These are phyloP conservation scores for Curvularia sp. DNA, from an alignment of 2,329 filamentous ascomycete genomes.

Conservation along the genomic window DNA sequence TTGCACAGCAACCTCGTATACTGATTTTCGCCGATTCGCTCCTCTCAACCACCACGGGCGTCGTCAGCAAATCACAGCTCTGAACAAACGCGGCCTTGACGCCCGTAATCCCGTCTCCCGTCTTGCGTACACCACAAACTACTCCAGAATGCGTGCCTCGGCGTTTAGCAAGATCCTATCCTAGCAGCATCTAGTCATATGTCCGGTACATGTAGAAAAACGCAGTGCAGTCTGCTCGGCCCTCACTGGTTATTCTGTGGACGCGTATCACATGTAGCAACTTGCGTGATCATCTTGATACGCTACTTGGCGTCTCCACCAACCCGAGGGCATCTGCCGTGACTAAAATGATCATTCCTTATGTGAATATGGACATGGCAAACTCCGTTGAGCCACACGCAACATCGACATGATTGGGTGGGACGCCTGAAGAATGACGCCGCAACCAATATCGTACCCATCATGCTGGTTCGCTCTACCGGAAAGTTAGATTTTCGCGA, in stretches of 20 bases:
- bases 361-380: constrained; percentile 13
- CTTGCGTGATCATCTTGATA: constrained; percentile 2
- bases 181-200: neutral
- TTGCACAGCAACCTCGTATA: neutral
- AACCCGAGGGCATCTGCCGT: constrained; percentile 5
- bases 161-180: neutral
- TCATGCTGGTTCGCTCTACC: constrained; percentile 18
- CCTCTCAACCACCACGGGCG: constrained; percentile 4
- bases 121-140: constrained; percentile 5
- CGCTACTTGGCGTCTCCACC: neutral
- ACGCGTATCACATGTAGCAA: neutral
- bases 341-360: constrained; percentile 12
- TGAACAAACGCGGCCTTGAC: constrained; percentile 4
- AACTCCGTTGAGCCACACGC: constrained; percentile 6
- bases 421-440: constrained; percentile 9
- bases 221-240: neutral
- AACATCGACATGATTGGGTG: constrained; percentile 17
- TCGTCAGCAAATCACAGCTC: constrained; percentile 15
- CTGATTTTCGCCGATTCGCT: constrained; percentile 6
- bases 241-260: too few relatives aligned
- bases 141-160: neutral
- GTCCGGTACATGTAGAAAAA: neutral
- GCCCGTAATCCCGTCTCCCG: constrained; percentile 3
- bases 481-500: constrained; percentile 10
- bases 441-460: constrained; percentile 7